These are phyloP conservation scores for Gossypium stocksii DNA, from an alignment of 345 rosid genomes.

Conservation along the genomic window DNA sequence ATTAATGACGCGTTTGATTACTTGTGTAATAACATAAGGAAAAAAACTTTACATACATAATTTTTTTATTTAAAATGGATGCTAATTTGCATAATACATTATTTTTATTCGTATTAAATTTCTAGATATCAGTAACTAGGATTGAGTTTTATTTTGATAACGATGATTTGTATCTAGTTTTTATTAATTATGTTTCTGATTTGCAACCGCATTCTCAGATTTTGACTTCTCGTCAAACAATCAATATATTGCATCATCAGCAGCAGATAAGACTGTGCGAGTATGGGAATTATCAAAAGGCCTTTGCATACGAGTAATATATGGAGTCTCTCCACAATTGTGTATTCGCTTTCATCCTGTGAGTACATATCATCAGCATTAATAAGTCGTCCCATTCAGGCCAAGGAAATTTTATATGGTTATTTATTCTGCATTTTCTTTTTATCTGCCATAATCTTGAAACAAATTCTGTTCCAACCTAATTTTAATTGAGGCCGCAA, in stretches of 20 bases:
- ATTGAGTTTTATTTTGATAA: conserved; percentile 5
- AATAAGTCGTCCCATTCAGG: conserved; percentile 5
- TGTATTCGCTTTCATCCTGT: conserved; percentile 97
- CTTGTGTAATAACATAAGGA: too few species aligned
- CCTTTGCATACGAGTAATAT: conserved; percentile 89
- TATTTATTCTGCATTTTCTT: background rate
- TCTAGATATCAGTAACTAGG: background rate
- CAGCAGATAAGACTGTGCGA: conserved; percentile 92
- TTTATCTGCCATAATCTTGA: background rate
- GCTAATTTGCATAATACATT: background rate
- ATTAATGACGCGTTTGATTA: too few species aligned
- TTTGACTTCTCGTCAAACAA: conserved; percentile 96
- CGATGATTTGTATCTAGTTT: background rate
- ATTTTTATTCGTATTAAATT: background rate
- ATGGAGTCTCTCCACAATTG: conserved; percentile 78
- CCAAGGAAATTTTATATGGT: background rate
- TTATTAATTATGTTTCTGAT: conserved; percentile 19
- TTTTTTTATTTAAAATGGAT: background rate
- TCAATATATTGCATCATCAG: conserved; percentile 90
- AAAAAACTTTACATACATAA: background rate
- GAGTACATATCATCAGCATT: conserved; percentile 35
- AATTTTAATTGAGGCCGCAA: background rate
- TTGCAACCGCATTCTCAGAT: conserved; percentile 46
- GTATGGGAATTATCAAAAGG: conserved; percentile 94
- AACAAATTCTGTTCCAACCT: background rate